Percentiles rank a stretch among this genome's conserved stretches.
phyloP scores from a whole-genome alignment of 805 yeast genomes.

The Pichia occidentalis region DNA sequence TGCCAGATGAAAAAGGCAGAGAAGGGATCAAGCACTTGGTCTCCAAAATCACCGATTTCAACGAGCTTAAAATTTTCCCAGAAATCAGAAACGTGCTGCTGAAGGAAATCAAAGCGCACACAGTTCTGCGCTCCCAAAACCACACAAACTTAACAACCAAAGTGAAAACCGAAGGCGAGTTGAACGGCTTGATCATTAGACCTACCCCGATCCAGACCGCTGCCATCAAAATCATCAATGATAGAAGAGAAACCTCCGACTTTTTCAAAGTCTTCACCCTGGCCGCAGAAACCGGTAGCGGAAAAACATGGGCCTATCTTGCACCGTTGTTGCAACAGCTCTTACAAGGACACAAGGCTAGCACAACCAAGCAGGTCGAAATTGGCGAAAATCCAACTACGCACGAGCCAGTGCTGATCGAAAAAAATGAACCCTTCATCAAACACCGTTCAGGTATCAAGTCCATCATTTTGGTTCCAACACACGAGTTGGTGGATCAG shows the following conservation, averaged over 20 bases:
- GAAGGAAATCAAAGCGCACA: slow-evolving; percentile 43
- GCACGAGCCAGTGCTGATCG: too few relatives aligned
- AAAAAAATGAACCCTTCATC: slow-evolving; percentile 13
- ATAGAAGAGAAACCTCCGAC: slow-evolving; percentile 30
- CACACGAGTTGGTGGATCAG: slow-evolving; percentile 82
- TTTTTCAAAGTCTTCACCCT: slow-evolving; percentile 59
- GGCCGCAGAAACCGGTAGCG: slow-evolving; percentile 97
- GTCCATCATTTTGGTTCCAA: slow-evolving; percentile 77
- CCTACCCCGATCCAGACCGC: slow-evolving; percentile 84
- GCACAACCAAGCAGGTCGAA: too few relatives aligned
- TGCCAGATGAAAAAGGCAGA: slow-evolving; percentile 31
- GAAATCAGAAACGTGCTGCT: slow-evolving; percentile 56
- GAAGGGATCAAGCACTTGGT: slow-evolving; percentile 35
- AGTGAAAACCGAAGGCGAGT: slow-evolving; percentile 27
- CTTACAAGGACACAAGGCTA: slow-evolving; percentile 46
- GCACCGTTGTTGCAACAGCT: slow-evolving; percentile 68
- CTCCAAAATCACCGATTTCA: slow-evolving; percentile 53
- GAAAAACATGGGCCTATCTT: slow-evolving; percentile 90
- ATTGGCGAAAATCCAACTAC: too few relatives aligned
- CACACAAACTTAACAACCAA: slow-evolving; percentile 24
- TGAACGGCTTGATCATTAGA: slow-evolving; percentile 34
- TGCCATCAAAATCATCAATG: slow-evolving; percentile 52
- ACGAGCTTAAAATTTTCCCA: slow-evolving; percentile 61
- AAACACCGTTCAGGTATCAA: slow-evolving; percentile 44
- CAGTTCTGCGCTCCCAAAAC: slow-evolving; percentile 35